Conservation (phyloP, 441 rosid species). For the Metrosideros polymorpha region DNA sequence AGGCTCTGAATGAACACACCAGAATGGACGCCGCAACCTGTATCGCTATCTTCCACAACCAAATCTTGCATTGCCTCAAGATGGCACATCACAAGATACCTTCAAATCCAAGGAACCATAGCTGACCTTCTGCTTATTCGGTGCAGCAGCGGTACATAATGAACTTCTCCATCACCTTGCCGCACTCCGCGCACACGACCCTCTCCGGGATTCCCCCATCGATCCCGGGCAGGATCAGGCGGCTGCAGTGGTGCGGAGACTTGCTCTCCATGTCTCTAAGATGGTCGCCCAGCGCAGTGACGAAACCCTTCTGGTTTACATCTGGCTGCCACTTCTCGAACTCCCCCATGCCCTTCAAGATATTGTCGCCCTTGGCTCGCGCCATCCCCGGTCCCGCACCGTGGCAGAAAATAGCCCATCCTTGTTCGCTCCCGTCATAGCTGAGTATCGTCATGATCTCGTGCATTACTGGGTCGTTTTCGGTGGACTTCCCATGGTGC, state of each 20-base stretch:
- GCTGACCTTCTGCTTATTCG: constrained; percentile 6
- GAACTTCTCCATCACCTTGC: constrained; percentile 33
- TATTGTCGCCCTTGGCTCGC: constrained; percentile 9
- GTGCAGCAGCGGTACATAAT: constrained; percentile 35
- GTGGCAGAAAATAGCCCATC: constrained; percentile 27
- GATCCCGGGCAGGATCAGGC: constrained; percentile 22
- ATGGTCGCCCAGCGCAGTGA: background rate
- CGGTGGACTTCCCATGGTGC: constrained; percentile 1
- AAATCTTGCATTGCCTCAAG: background rate
- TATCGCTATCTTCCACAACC: background rate
- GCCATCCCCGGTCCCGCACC: constrained; percentile 1
- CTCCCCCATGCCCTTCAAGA: constrained; percentile 2
- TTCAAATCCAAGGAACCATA: background rate
- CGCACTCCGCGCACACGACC: constrained; percentile 30
- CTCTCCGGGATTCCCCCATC: constrained; percentile 23
- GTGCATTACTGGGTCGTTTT: constrained; percentile 15
- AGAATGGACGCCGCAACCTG: background rate
- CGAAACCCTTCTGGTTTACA: background rate
- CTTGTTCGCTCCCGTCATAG: constrained; percentile 23
- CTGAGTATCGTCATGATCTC: constrained; percentile 23
- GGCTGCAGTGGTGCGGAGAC: constrained; percentile 22
- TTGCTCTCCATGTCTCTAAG: background rate
- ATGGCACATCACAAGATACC: background rate
- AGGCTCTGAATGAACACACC: background rate
- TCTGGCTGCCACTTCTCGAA: background rate